A percentile compares a stretch with the other conserved stretches of the same genome.
Evolutionary conservation across 2,329 filamentous ascomycete genomes (phyloP).

Genomic region (Chaetothyriales sp.): DNA sequence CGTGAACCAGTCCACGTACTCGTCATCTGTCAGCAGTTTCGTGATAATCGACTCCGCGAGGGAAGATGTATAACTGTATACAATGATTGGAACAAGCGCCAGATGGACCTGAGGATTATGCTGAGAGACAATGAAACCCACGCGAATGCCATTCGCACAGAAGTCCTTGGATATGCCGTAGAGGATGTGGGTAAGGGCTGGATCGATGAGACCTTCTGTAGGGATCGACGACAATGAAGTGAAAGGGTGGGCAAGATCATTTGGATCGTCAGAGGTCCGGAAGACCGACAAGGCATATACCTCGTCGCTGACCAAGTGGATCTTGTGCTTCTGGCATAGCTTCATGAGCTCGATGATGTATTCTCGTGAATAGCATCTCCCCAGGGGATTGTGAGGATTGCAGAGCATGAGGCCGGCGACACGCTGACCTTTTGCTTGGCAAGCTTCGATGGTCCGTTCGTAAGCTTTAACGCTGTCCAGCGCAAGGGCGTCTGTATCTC

Average conservation of each 20-base stretch:
- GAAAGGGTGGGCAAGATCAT: conserved; percentile 23
- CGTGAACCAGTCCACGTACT: conserved; percentile 33
- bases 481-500: conserved; percentile 30
- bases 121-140: conserved; percentile 38
- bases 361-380: conserved; percentile 31
- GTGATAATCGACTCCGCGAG: conserved; percentile 27
- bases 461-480: conserved; percentile 30
- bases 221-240: conserved; percentile 34
- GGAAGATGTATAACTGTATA: conserved; percentile 36
- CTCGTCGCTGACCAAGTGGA: conserved; percentile 45
- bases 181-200: conserved; percentile 36
- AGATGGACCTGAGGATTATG: conserved; percentile 27
- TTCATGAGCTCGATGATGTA: conserved; percentile 30
- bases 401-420: conserved; percentile 38
- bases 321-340: conserved; percentile 34
- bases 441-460: conserved; percentile 28
- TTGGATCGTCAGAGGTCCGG: conserved; percentile 24
- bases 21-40: conserved; percentile 31
- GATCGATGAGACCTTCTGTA: conserved; percentile 31
- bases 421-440: conserved; percentile 24
- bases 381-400: conserved; percentile 39
- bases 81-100: conserved; percentile 25
- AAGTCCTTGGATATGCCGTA: conserved; percentile 38
- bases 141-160: conserved; percentile 40
- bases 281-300: conserved; percentile 43